A percentile compares a stretch with the other conserved stretches of the same genome.
Evolutionary conservation across 192 early-diverging fungal species (phyloP).

Genomic region (Chytriomyces sp.): DNA sequence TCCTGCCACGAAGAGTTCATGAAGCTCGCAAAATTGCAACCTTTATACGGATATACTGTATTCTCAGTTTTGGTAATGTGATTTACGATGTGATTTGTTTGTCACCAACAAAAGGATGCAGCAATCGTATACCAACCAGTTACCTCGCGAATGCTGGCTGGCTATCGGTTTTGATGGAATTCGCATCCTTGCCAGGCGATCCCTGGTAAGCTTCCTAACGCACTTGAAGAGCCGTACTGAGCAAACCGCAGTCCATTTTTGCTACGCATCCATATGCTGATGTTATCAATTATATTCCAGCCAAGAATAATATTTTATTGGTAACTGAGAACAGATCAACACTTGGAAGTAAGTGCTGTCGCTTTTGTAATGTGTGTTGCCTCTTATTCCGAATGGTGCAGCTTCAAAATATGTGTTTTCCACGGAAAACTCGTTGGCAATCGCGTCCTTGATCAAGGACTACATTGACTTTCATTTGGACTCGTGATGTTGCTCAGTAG

Average conservation of each 20-base stretch:
- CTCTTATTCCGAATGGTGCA: conserved; percentile 4
- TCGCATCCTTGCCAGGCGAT: conserved; percentile 42
- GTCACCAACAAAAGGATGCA: conserved; percentile 18
- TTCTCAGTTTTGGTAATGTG: conserved; percentile 46
- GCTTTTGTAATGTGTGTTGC: background rate
- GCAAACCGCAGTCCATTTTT: conserved; percentile 36
- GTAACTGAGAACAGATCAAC: conserved; percentile 41
- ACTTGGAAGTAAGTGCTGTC: conserved; percentile 27
- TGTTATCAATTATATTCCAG: conserved; percentile 47
- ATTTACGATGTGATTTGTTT: background rate
- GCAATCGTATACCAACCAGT: conserved; percentile 52
- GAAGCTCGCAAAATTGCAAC: conserved; percentile 35
- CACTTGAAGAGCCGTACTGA: background rate
- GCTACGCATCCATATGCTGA: conserved; percentile 41
- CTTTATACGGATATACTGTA: conserved; percentile 45
- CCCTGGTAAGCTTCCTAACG: conserved; percentile 30
- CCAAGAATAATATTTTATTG: conserved; percentile 46
- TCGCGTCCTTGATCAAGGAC: conserved; percentile 48
- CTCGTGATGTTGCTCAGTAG: background rate
- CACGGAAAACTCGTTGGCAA: conserved; percentile 40
- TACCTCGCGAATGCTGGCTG: conserved; percentile 51
- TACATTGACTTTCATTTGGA: conserved; percentile 42
- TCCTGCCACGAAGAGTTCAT: conserved; percentile 35
- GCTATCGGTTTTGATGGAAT: conserved; percentile 41
- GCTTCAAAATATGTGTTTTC: conserved; percentile 53